These are phyloP conservation scores for Talaromyces funiculosus DNA, from an alignment of 2,329 filamentous ascomycete species.

Conservation along the genomic window DNA sequence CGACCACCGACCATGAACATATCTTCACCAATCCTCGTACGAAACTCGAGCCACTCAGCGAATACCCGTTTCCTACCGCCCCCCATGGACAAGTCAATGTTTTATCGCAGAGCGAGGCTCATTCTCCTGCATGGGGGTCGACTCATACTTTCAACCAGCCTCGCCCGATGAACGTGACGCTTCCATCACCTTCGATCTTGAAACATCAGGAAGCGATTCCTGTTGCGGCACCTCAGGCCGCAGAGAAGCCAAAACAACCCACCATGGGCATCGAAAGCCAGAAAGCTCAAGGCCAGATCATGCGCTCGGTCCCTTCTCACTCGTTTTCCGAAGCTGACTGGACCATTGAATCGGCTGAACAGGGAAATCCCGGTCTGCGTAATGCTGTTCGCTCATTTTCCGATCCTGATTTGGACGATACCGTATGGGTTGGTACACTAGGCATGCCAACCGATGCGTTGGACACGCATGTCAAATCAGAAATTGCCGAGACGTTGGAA, in stretches of 20 bases:
- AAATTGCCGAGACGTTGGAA: constrained; percentile 75
- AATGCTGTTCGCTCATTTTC: constrained; percentile 79
- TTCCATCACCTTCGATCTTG: constrained; percentile 67
- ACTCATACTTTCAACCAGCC: constrained; percentile 67
- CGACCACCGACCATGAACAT: constrained; percentile 38
- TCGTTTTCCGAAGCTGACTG: constrained; percentile 74
- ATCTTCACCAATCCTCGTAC: constrained; percentile 30
- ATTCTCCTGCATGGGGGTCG: constrained; percentile 69
- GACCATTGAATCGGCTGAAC: constrained; percentile 76
- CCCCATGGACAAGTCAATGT: constrained; percentile 40
- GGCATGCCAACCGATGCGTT: constrained; percentile 91
- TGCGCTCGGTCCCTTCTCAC: constrained; percentile 49
- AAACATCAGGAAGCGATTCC: constrained; percentile 54
- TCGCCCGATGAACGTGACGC: constrained; percentile 63
- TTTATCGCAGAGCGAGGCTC: constrained; percentile 65
- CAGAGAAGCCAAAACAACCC: constrained; percentile 9
- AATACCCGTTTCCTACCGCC: constrained; percentile 27
- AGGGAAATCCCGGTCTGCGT: constrained; percentile 86
- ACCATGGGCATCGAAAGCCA: constrained; percentile 17
- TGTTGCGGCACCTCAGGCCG: constrained; percentile 18
- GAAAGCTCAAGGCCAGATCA: constrained; percentile 21
- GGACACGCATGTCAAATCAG: constrained; percentile 66
- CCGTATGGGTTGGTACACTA: constrained; percentile 85
- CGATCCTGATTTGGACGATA: constrained; percentile 61
- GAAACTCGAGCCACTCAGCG: constrained; percentile 23